Conservation (phyloP, 352 stramenopile genomes). For the Phytophthora sp. region DNA sequence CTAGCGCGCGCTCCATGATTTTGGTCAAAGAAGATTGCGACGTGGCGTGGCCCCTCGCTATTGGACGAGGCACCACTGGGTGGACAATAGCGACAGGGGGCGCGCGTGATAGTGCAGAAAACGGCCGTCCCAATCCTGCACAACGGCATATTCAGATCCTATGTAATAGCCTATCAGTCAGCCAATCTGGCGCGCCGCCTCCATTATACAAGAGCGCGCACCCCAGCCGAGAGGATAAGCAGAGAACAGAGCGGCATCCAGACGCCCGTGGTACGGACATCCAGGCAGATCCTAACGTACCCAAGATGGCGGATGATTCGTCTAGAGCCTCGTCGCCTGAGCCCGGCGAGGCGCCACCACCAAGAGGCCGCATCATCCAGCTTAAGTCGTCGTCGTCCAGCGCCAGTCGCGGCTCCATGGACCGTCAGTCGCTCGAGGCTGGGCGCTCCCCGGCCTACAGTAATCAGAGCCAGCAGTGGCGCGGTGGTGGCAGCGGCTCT, state of each 20-base stretch:
- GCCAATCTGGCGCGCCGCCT: not conserved
- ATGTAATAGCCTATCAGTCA: slow-evolving; percentile 2
- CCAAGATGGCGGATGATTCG: slow-evolving; percentile 37
- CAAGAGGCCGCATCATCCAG: slow-evolving; percentile 28
- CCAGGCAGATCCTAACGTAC: not conserved
- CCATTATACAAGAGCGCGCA: slow-evolving; percentile 21
- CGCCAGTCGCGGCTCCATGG: slow-evolving; percentile 23
- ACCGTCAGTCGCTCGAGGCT: slow-evolving; percentile 30
- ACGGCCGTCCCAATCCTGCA: slow-evolving; percentile 7
- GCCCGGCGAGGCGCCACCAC: slow-evolving; percentile 21
- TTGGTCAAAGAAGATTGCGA: slow-evolving; percentile 16
- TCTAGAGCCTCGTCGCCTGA: slow-evolving; percentile 35
- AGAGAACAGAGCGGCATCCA: not conserved
- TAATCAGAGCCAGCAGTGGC: slow-evolving; percentile 26
- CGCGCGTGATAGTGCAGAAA: slow-evolving; percentile 17
- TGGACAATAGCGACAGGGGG: slow-evolving; percentile 17
- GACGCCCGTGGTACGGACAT: too few species aligned
- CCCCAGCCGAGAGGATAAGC: not conserved
- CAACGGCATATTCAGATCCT: too few species aligned
- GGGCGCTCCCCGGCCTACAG: slow-evolving; percentile 18
- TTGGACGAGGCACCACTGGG: slow-evolving; percentile 17
- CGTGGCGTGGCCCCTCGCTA: slow-evolving; percentile 9
- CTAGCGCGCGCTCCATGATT: slow-evolving; percentile 52
- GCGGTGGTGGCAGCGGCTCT: slow-evolving; percentile 20
- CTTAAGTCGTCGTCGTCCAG: slow-evolving; percentile 34